phyloP scores from a whole-genome alignment of 1,139 yeast species.

The Yamadazyma kanchanaburiensis region DNA sequence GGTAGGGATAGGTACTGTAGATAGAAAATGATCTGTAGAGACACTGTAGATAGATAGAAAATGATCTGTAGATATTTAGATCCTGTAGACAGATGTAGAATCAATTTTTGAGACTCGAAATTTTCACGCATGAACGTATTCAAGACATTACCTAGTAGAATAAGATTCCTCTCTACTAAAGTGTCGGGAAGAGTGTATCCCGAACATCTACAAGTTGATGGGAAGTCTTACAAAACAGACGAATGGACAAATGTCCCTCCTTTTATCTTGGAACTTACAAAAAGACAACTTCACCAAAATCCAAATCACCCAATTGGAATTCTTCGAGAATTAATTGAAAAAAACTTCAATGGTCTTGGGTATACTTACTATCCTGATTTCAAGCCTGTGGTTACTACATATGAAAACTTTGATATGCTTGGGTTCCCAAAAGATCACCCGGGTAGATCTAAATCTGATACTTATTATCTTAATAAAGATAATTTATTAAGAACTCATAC shows the following conservation, averaged over 20 bases:
- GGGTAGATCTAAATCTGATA: constrained; percentile 88
- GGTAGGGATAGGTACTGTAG: too few relatives aligned
- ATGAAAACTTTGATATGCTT: constrained; percentile 83
- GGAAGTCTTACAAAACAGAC: constrained; percentile 57
- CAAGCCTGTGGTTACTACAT: constrained; percentile 77
- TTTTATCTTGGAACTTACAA: constrained; percentile 64
- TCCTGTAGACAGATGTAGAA: too few relatives aligned
- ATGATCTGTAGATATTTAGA: too few relatives aligned
- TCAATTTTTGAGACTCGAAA: too few relatives aligned
- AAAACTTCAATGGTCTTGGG: constrained; percentile 61
- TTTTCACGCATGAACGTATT: too few relatives aligned
- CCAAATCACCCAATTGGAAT: constrained; percentile 88
- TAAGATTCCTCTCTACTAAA: neutral
- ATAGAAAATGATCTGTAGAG: too few relatives aligned
- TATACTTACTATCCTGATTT: constrained; percentile 80
- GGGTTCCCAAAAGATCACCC: constrained; percentile 94
- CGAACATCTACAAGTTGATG: constrained; percentile 41
- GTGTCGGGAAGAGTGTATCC: constrained; percentile 16
- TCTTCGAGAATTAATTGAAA: constrained; percentile 68
- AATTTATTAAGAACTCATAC: constrained; percentile 87
- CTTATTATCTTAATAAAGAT: constrained; percentile 78
- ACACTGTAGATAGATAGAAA: too few relatives aligned
- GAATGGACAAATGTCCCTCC: constrained; percentile 87
- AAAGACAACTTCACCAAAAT: constrained; percentile 69
- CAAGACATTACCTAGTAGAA: neutral